Evolutionary conservation across 1,139 yeast genomes (phyloP).

Genomic region (Magnusiomyces suaveolens): DNA sequence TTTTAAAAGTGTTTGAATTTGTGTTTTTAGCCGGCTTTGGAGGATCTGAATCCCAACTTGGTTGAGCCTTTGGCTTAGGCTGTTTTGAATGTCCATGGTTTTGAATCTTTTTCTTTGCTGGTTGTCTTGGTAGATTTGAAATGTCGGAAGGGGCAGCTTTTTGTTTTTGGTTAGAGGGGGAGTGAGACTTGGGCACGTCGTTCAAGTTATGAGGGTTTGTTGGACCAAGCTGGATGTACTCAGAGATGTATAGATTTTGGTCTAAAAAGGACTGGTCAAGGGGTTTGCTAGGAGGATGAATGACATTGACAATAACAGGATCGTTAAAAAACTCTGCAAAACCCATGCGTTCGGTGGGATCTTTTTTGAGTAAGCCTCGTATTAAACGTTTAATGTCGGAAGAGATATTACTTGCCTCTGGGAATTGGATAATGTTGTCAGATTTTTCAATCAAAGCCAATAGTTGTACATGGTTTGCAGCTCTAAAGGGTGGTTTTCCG

Average conservation of each 20-base stretch:
- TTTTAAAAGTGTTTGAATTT: too few relatives aligned
- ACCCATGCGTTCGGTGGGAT: conserved; percentile 80
- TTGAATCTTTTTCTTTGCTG: too few relatives aligned
- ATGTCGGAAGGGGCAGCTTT: conserved; percentile 1
- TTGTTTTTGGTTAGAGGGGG: conserved; percentile 3
- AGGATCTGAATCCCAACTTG: too few relatives aligned
- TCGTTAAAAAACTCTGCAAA: conserved; percentile 71
- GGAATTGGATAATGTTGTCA: conserved; percentile 68
- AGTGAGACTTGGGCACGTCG: neutral
- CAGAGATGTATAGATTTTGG: conserved; percentile 74
- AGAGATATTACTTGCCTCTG: conserved; percentile 42
- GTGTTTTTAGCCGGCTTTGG: too few relatives aligned
- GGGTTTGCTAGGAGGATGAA: conserved; percentile 42
- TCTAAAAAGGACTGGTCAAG: conserved; percentile 63
- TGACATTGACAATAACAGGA: conserved; percentile 42
- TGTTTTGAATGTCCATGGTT: too few relatives aligned
- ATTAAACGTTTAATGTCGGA: conserved; percentile 61
- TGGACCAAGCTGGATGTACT: conserved; percentile 40
- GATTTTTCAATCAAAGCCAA: conserved; percentile 74
- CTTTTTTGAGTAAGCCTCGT: conserved; percentile 64
- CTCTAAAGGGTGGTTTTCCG: conserved; percentile 91
- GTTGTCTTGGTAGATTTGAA: too few relatives aligned
- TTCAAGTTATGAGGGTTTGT: neutral
- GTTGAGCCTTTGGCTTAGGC: neutral
- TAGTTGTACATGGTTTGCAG: conserved; percentile 83